Percentiles rank a stretch among this genome's conserved stretches.
phyloP scores from a whole-genome alignment of 495 filamentous ascomycete genomes.

The Lichina pygmaea region DNA sequence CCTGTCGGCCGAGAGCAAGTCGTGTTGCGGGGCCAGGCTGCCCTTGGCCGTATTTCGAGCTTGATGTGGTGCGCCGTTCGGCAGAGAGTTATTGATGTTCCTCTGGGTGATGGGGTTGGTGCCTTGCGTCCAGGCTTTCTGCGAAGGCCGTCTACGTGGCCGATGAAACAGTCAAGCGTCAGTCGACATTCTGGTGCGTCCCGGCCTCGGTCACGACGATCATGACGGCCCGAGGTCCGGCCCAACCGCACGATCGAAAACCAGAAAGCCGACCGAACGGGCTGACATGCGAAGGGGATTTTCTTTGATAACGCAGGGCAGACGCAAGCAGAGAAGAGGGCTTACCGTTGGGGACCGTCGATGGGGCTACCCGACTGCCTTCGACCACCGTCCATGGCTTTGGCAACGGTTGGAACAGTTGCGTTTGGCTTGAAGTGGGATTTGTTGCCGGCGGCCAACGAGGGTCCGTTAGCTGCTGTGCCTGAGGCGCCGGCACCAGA shows the following conservation, averaged over 20 bases:
- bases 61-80: constrained; percentile 1
- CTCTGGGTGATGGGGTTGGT: constrained; percentile 40
- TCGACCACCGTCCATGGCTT: constrained; percentile 19
- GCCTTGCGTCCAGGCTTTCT: constrained; percentile 35
- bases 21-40: constrained; percentile 3
- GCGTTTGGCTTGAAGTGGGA: constrained; percentile 15
- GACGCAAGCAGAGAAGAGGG: constrained; percentile 7
- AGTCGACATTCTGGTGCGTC: no score
- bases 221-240: no score
- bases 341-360: constrained; percentile 26
- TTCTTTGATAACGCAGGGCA: neutral
- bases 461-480: constrained; percentile 5
- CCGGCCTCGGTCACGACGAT: no score
- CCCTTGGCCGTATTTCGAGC: constrained; percentile 14
- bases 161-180: no score
- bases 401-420: no score
- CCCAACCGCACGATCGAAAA: no score
- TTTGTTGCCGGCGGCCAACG: constrained; percentile 14
- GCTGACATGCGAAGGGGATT: no score
- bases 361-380: constrained; percentile 28
- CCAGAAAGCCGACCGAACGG: no score
- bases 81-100: constrained; percentile 10
- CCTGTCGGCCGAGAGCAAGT: constrained; percentile 29
- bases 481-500: neutral
- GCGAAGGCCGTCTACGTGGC: constrained; percentile 9